Conservation (phyloP, 2,329 filamentous ascomycete genomes). For the Colletotrichum falcatum region DNA sequence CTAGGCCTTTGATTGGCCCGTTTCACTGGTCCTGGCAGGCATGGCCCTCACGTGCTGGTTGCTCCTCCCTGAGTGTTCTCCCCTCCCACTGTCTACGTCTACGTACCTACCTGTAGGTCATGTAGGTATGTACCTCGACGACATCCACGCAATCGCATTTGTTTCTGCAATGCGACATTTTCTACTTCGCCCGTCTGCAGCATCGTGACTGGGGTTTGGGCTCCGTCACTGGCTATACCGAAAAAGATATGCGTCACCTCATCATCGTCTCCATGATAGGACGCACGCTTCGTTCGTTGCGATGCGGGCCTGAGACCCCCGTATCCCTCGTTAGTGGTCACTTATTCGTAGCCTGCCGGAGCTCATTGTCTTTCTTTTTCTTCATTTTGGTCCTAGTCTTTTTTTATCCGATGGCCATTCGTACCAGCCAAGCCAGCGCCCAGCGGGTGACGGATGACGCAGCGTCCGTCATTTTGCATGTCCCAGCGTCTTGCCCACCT, state of each 20-base stretch:
- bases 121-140: neutral
- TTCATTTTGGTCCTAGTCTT: neutral
- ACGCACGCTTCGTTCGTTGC: conserved; percentile 2
- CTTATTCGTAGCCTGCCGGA: neutral
- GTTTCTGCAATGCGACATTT: conserved; percentile 3
- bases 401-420: neutral
- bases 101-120: no score
- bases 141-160: conserved; percentile 4
- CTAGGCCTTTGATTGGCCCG: conserved; percentile 25
- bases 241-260: neutral
- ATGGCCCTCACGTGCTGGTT: conserved; percentile 30
- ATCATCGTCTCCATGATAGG: neutral
- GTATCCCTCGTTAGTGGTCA: conserved; percentile 7
- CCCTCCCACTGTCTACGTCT: neutral
- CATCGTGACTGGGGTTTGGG: neutral
- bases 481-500: neutral
- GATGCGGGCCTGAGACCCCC: conserved; percentile 6
- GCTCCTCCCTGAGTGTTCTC: no score
- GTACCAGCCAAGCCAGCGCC: neutral
- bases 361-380: neutral
- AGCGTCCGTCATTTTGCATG: neutral
- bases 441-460: neutral
- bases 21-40: neutral
- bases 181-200: conserved; percentile 1
- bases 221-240: neutral